Evolutionary conservation across 2,329 filamentous ascomycete species (phyloP).

Genomic region (Drechslerella coelobrocha): DNA sequence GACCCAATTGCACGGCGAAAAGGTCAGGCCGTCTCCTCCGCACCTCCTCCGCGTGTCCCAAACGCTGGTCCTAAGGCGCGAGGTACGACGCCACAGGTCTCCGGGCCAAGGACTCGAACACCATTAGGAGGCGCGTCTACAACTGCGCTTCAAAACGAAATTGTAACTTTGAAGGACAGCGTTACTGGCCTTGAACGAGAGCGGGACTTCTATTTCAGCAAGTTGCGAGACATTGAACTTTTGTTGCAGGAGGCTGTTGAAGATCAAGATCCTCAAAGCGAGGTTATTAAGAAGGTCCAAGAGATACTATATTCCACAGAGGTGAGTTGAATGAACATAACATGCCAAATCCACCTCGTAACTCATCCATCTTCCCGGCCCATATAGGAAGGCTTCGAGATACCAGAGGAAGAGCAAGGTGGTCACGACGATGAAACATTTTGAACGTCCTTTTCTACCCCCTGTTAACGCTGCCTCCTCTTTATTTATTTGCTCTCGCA

Average conservation of each 20-base stretch:
- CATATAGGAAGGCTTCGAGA: constrained; percentile 76
- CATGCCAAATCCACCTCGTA: background rate
- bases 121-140: constrained; percentile 63
- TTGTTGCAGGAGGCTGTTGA: constrained; percentile 92
- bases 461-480: too few relatives aligned
- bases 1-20: constrained; percentile 87
- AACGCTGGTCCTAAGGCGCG: constrained; percentile 60
- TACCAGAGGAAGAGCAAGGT: constrained; percentile 77
- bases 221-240: constrained; percentile 94
- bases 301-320: constrained; percentile 97
- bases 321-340: constrained; percentile 58
- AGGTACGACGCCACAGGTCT: constrained; percentile 60
- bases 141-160: constrained; percentile 81
- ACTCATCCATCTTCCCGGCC: constrained; percentile 3
- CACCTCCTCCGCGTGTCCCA: constrained; percentile 59
- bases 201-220: constrained; percentile 99
- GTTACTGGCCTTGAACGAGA: constrained; percentile 94
- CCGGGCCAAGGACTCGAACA: constrained; percentile 58
- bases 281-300: constrained; percentile 94
- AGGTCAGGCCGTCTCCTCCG: constrained; percentile 68
- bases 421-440: constrained; percentile 82
- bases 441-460: constrained; percentile 58
- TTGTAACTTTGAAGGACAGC: constrained; percentile 88
- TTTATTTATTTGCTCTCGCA: too few relatives aligned
- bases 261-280: constrained; percentile 86